Conservation (phyloP, 202 grass and related monocot genomes). For the Eragrostis tef region DNA sequence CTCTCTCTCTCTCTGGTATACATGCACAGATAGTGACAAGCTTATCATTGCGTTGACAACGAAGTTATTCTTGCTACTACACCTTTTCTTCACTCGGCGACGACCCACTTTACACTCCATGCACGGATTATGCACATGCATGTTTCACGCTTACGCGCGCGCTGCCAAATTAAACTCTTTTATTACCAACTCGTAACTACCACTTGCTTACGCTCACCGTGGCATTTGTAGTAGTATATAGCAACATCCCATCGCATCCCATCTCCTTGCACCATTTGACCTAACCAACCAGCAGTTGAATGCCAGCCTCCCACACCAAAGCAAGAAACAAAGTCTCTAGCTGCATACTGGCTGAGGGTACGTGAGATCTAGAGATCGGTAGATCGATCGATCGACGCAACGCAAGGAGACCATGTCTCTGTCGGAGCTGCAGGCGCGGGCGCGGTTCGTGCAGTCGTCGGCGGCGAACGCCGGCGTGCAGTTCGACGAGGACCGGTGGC, state of each 20-base stretch:
- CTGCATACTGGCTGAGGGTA: not conserved
- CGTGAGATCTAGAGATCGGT: too few relatives aligned
- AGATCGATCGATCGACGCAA: too few relatives aligned
- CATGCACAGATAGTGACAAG: not conserved
- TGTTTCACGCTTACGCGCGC: constrained; percentile 33
- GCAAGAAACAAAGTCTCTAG: not conserved
- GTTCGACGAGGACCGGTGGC: constrained; percentile 57
- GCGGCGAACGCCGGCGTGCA: constrained; percentile 35
- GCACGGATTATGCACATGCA: not conserved
- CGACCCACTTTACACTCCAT: constrained; percentile 1
- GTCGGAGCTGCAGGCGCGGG: constrained; percentile 48
- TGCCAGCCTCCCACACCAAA: too few relatives aligned
- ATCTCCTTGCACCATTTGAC: not conserved
- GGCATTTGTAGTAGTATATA: not conserved
- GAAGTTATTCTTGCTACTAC: not conserved
- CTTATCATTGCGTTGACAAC: constrained; percentile 20
- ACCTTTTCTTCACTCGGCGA: constrained; percentile 27
- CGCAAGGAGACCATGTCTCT: not conserved
- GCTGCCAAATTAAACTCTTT: constrained; percentile 5
- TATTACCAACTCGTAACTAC: not conserved
- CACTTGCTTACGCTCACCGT: not conserved
- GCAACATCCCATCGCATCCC: not conserved
- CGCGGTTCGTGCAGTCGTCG: constrained; percentile 45
- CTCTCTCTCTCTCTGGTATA: too few relatives aligned
- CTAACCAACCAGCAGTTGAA: not conserved